Evolutionary conservation across 768 basidiomycete species (phyloP), one percentile per base, ranked within the genome.

Genomic region (Cystobasidium ongulense): DNA sequence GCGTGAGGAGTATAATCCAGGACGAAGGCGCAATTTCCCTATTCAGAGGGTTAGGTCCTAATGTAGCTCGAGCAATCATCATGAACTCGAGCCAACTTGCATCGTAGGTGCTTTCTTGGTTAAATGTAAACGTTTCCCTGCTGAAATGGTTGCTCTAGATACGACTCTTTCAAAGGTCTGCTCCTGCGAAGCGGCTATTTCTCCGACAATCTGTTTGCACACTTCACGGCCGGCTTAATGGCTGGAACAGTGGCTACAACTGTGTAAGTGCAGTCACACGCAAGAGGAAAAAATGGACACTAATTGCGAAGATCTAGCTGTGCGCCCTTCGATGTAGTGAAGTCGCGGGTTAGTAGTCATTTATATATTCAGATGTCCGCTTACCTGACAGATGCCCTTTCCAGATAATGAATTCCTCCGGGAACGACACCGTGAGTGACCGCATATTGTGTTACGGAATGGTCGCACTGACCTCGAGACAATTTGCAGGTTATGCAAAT

Each of bases 161-260:
- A 79, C 72, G 78, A 79, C 46, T 70, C 73, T 8, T 79, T 78
- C 75, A 79, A 79, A 75, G 73, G 61, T 52, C 5, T 67, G 23
- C 57, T 79, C 43, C 8, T 79, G 5, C 38, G 52, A 8, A 57
- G 63, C 1, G 72, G 74, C 21, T 15, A 75, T 23, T 75, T 77
- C 68, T 38, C 62, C 4, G 78, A 79, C 25, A 77, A 77, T 1
- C 63, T 78, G 15, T 71, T 72, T 0, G 66, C 78, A 4, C 78
- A 79, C 61, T 79, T 79, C 62, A 73, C 73, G 1, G 63, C 70
- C 1, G 78, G 77, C 4, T 76, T 79, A 63, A 64, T 77, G 52
- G 78, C 78, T 13, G 77, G 78, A 13, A 79, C 78, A 0, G 75
- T 77, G 33, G 78, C 78, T 7, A 79, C 78, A 1, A 78, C 78